Conservation (phyloP, 768 basidiomycete genomes). For the Suillus subalutaceus region DNA sequence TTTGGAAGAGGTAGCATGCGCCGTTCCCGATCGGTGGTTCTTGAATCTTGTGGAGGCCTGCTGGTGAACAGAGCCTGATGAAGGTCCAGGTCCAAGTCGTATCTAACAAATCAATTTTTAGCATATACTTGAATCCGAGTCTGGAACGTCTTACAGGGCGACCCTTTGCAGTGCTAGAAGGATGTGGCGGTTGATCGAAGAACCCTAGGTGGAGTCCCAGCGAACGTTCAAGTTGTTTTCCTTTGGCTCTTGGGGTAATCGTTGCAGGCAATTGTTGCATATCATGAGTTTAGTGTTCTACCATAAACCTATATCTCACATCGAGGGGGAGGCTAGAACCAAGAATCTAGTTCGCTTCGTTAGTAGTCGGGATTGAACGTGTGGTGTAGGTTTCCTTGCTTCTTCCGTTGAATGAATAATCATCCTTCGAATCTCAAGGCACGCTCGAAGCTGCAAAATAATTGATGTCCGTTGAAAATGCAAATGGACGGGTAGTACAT, state of each 20-base stretch:
- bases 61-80: background rate
- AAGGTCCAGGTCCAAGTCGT: background rate
- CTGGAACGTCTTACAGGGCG: background rate
- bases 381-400: background rate
- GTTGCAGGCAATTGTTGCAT: background rate
- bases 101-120: background rate
- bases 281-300: background rate
- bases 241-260: background rate
- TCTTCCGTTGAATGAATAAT: no score
- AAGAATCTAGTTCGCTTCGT: background rate
- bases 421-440: background rate
- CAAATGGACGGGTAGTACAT: background rate
- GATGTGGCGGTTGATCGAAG: background rate
- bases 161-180: no score
- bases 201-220: background rate
- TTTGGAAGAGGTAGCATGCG: background rate
- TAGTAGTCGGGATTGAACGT: background rate
- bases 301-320: background rate
- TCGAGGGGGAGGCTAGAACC: background rate
- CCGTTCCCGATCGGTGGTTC: background rate
- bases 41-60: no score
- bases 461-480: background rate
- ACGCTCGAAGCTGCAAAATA: background rate
- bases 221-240: constrained; percentile 1
- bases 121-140: background rate